Evolutionary conservation across 2,329 filamentous ascomycete species (phyloP), one percentile per base, ranked within the genome.

Genomic region (Alternaria alternata): DNA sequence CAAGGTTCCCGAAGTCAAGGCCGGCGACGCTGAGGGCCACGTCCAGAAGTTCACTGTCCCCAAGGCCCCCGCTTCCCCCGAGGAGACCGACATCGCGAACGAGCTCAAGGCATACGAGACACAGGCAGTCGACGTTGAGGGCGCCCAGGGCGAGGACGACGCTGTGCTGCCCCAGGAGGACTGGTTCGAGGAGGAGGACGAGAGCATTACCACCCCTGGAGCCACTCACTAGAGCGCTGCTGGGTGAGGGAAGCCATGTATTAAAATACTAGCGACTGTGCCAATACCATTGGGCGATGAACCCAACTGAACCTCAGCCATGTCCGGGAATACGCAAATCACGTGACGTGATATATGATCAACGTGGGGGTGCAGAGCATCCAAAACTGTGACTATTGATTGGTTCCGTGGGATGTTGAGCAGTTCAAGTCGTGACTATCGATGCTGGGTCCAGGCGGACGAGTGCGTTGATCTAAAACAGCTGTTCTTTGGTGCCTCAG

Each of bases 81-180:
- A 98, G 83, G 94, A 98, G 87, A 84, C 90, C 82, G 92, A 97
- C 82, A 91, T 99, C 67, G 93, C 94, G 78, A 91, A 87, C 81
- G 94, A 92, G 81, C 84, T 99, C 80, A 91, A 95, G 85, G 90
- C 93, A 79, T 99, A 99, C 87, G 94, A 98, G 88, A 87, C 84
- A 79, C 93, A 96, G 86, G 87, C 90, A 73, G 94, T 97, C 71
- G 95, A 99, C 83, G 90, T 98, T 69, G 94, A 98, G 86, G 94
- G 94, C 70, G 88, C 92, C 69, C 84, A 86, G 71, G 80, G 82
- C 62, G 71, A 75, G 79, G 84, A 84, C 68, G 84, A 87, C 58
- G 85, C 89, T 62, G 82, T 81, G 83, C 89, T 83, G 48, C 83
- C 82, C 34, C 85, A 88, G 77, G 84, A 89, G 79, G 87, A 88